Percentiles rank a stretch among this genome's conserved stretches.
These are phyloP conservation scores for Jaminaea rosea DNA, from an alignment of 1,284 basidiomycete species.

Conservation along the genomic window DNA sequence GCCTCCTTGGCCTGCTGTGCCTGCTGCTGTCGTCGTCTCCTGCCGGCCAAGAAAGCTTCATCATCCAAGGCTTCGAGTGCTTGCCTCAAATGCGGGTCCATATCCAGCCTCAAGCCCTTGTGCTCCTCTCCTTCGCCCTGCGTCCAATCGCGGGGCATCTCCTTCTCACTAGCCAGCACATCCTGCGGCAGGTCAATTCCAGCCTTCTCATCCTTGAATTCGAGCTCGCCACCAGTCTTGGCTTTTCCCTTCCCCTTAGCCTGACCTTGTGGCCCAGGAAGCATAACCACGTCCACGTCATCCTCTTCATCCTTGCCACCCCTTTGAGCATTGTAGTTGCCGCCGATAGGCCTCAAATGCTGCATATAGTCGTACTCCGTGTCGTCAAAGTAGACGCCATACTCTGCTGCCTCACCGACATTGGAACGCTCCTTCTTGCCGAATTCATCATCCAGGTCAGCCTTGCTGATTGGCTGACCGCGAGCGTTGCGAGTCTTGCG, in stretches of 20 bases:
- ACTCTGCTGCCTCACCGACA: constrained; percentile 75
- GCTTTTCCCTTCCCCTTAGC: constrained; percentile 29
- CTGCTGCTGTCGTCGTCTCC: too few relatives aligned
- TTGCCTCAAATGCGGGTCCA: constrained; percentile 92
- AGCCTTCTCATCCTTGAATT: constrained; percentile 10
- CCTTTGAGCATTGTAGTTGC: constrained; percentile 26
- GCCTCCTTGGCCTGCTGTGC: neutral
- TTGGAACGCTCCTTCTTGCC: constrained; percentile 38
- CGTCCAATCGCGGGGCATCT: constrained; percentile 16
- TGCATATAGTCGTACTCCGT: constrained; percentile 99
- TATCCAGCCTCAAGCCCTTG: constrained; percentile 83
- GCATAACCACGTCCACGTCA: constrained; percentile 11
- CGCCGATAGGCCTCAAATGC: constrained; percentile 57
- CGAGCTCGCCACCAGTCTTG: constrained; percentile 1
- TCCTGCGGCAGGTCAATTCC: constrained; percentile 5
- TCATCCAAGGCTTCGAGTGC: constrained; percentile 90
- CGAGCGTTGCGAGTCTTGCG: constrained; percentile 55
- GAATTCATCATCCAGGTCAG: constrained; percentile 51
- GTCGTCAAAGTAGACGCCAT: constrained; percentile 93
- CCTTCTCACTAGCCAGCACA: constrained; percentile 59
- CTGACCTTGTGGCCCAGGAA: constrained; percentile 1
- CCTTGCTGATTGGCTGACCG: constrained; percentile 46
- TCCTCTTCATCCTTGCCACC: constrained; percentile 40
- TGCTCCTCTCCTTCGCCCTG: constrained; percentile 5
- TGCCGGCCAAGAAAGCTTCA: constrained; percentile 56